Percentiles rank a stretch among this genome's conserved stretches.
Conservation (phyloP, 2,329 filamentous ascomycete genomes). For the Fusarium pseudocircinatum region DNA sequence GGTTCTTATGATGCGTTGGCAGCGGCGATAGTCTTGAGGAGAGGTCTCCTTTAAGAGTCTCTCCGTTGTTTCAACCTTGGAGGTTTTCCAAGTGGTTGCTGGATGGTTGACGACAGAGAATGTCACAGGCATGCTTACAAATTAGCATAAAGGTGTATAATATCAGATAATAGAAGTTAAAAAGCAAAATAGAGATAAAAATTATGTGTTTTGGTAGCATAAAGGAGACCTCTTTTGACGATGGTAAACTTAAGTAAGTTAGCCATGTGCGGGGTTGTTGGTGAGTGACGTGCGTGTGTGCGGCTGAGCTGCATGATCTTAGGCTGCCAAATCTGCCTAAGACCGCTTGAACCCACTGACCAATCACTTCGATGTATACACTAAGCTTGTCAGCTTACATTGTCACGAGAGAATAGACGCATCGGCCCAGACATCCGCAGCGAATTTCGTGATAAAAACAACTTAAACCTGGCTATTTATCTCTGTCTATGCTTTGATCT, state of each 20-base stretch:
- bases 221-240: background rate
- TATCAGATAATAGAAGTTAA: fast-evolving
- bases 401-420: too few species aligned
- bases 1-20: background rate
- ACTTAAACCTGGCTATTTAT: too few species aligned
- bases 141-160: background rate
- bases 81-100: background rate
- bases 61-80: background rate
- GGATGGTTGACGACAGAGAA: background rate
- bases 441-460: too few species aligned
- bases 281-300: background rate
- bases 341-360: too few species aligned
- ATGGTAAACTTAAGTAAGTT: background rate
- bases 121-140: background rate
- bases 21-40: background rate
- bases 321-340: too few species aligned
- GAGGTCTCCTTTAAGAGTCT: fast-evolving
- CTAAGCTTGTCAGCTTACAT: too few species aligned
- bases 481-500: fast-evolving
- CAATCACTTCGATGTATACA: too few species aligned
- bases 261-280: background rate
- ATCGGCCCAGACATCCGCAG: too few species aligned
- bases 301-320: background rate
- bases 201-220: background rate
- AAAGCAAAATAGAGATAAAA: fast-evolving